Evolutionary conservation across 768 basidiomycete genomes (phyloP), one percentile per base, ranked within the genome.

Genomic region (Candolleomyces efflorescens): DNA sequence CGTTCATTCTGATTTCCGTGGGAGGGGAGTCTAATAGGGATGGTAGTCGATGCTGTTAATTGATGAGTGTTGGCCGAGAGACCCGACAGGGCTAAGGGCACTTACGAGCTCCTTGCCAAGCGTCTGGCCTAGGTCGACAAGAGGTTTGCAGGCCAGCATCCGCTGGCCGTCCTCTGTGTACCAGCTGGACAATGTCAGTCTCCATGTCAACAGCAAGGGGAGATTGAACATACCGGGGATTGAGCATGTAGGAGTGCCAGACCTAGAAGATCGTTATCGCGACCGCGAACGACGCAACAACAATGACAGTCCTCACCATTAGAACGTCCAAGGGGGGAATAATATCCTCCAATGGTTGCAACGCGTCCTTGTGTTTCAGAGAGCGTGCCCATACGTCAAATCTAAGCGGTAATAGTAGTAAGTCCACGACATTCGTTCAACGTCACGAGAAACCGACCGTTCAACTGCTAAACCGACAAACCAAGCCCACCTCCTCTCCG

Each of bases 161-260:
- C 51, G 51, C 17, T 32, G 18, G 3, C 36, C 51, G 52, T 76
- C 75, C 51, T 75, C 75, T 2, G 63, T 64, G 54, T 71, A 49
- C 26, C 47, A 48, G n/a, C 47, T 4, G 18, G 0, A 9, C 11
- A 36, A 22, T 9, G 20, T 43, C 22, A 53, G 3, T 17, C 11
- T 36, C 37, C 38, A 13, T 38, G 24, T 22, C 11, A 43, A 56
- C 12, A 15, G 18, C 15, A 43, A 13, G 9, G 7, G 20, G 27
- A 26, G n/a, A 18, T 2, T 20, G 54, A 41, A 36, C 54, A 27
- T 59, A 68, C 67, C 64, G 56, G 5, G 68, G 68, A 53, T 68
- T 71, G 5, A 75, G 60, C 64, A 74, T 65, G 56, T 75, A 75
- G 1, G 74, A 63, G 56, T 75, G 74, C 71, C 71, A 72, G 5